phyloP scores from a whole-genome alignment of 2,329 filamentous ascomycete species.

The Dactylellina haptotyla region DNA sequence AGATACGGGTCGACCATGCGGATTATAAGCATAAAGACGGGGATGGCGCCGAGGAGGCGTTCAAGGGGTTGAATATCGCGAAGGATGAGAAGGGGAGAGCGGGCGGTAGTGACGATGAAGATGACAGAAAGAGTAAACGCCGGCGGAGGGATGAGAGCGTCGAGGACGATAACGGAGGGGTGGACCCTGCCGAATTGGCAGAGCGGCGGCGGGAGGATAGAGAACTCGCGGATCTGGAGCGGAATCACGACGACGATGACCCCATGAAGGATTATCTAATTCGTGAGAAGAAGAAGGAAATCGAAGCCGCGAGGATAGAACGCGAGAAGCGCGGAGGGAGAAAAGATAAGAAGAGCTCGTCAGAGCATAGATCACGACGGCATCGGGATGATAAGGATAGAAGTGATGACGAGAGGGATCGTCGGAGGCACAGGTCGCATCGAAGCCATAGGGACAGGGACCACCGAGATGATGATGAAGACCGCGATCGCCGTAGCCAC shows the following conservation, averaged over 20 bases:
- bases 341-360: conserved; percentile 60
- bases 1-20: conserved; percentile 90
- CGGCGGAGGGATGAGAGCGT: conserved; percentile 60
- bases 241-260: conserved; percentile 90
- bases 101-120: conserved; percentile 63
- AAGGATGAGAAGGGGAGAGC: conserved; percentile 69
- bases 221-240: conserved; percentile 78
- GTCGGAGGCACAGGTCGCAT: conserved; percentile 47
- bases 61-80: conserved; percentile 69
- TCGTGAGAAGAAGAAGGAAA: conserved; percentile 89
- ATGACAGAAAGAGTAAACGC: conserved; percentile 60
- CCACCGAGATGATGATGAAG: conserved; percentile 52
- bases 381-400: conserved; percentile 63
- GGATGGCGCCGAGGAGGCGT: conserved; percentile 63
- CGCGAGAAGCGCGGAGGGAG: conserved; percentile 64
- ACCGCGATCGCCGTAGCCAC: conserved; percentile 58
- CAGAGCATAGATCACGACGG: conserved; percentile 31
- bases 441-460: conserved; percentile 30
- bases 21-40: conserved; percentile 90
- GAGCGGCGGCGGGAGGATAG: conserved; percentile 72
- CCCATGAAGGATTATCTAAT: conserved; percentile 95
- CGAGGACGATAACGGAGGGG: conserved; percentile 59
- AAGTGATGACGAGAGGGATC: conserved; percentile 56
- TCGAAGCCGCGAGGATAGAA: conserved; percentile 73
- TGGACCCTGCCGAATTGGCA: conserved; percentile 65